Evolutionary conservation across 177 flowering plant genomes (phyloP).

Genomic region (Vitis hybrid): DNA sequence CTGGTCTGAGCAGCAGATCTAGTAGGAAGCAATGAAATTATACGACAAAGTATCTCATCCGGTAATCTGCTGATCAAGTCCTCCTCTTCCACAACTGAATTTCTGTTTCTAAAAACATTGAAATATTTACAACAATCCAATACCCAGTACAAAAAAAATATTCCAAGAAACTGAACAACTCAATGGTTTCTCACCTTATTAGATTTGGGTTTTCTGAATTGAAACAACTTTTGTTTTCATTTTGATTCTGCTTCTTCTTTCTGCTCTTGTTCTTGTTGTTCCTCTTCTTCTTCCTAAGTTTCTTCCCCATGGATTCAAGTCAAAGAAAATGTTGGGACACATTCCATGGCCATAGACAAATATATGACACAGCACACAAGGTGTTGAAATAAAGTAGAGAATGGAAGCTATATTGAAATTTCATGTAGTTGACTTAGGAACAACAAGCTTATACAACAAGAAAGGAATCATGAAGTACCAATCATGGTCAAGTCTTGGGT

Average conservation of each 20-base stretch:
- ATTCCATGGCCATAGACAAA: not conserved
- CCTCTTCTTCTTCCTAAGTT: not conserved
- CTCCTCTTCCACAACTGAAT: conserved; percentile 4
- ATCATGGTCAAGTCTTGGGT: not conserved
- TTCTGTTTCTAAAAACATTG: not conserved
- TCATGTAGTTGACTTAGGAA: not conserved
- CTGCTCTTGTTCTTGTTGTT: not conserved
- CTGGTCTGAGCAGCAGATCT: conserved; percentile 28
- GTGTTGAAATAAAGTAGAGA: not conserved
- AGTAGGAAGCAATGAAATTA: conserved; percentile 28
- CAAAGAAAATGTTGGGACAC: not conserved
- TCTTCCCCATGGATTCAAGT: not conserved
- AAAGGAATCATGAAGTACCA: not conserved
- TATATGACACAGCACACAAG: not conserved
- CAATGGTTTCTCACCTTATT: not conserved
- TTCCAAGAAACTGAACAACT: not conserved
- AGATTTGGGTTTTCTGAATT: not conserved
- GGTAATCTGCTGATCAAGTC: conserved; percentile 32
- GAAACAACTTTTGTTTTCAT: not conserved
- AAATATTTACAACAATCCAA: no score
- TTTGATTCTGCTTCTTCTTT: not conserved
- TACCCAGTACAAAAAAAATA: no score
- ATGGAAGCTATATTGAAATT: not conserved
- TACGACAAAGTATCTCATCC: conserved; percentile 27
- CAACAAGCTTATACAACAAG: not conserved